Evolutionary conservation across 2,329 filamentous ascomycete species (phyloP), one percentile per base, ranked within the genome.

Genomic region (Periconia sp.): DNA sequence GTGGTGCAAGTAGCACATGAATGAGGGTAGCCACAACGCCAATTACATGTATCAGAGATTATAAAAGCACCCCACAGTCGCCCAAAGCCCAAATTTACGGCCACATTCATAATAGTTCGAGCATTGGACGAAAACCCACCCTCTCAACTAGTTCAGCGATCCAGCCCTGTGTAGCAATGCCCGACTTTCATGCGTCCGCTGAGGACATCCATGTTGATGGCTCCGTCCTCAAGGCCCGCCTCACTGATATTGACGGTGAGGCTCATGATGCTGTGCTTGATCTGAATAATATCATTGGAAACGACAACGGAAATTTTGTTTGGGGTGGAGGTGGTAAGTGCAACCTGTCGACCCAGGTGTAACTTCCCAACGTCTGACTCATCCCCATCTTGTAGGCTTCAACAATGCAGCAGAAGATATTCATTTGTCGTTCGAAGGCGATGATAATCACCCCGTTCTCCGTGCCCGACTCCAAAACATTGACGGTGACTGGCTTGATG

Each of bases 241-340:
- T 76, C 31, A 41, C 18, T 0, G 69, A 72, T 39, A 63, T 39
- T 2, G 55, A 73, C 4, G 76, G 73, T 16, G 69, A 76, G 0
- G 53, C 55, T 21, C 50, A 68, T 19, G 70, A 79, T 8, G 56
- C 69, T 16, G 57, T 68, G 50, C 48, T 78, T 36, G 65, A 79
- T 55, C 70, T 81, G 43, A 73, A 81, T 62, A 37, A 65, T 1
- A 58, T 65, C 50, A 65, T 81, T 32, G 77, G 78, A 15, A 81
- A 81, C 66, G 43, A 72, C 31, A 51, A 79, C 38, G 78, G 23
- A 7, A 25, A 12, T 12, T 25, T 25, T 12, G 7, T 12, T 76
- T 74, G 46, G 22, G 61, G 31, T 23, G 29, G 25, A 21, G 15
- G 28, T 13, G 15, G 28, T 31, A 31, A 9, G 28, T 15, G 7